Evolutionary conservation across 2,329 filamentous ascomycete genomes (phyloP).

Genomic region (Aureobasidium namibiae): DNA sequence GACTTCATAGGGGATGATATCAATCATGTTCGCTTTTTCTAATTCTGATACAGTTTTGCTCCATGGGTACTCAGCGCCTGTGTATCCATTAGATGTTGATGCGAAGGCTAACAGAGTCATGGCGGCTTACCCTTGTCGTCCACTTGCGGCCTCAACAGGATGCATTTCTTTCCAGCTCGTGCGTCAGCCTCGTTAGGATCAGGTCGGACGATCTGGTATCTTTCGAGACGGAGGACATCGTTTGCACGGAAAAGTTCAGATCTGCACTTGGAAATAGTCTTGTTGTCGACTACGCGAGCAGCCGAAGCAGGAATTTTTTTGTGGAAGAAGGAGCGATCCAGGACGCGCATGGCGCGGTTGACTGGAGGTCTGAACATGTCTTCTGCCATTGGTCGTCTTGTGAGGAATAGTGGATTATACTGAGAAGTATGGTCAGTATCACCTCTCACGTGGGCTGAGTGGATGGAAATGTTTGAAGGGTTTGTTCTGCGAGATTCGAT

Average conservation of each 20-base stretch:
- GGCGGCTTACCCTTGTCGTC: slow-evolving; percentile 19
- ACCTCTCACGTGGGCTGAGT: background rate
- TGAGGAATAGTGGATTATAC: background rate
- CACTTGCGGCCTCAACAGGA: slow-evolving; percentile 38
- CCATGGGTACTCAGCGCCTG: slow-evolving; percentile 59
- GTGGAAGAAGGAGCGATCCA: slow-evolving; percentile 78
- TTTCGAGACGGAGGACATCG: slow-evolving; percentile 58
- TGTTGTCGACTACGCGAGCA: slow-evolving; percentile 66
- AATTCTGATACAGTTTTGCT: slow-evolving; percentile 61
- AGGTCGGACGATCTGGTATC: slow-evolving; percentile 53
- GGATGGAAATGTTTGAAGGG: background rate
- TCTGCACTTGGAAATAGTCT: slow-evolving; percentile 64
- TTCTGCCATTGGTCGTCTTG: slow-evolving; percentile 18
- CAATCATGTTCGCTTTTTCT: slow-evolving; percentile 58
- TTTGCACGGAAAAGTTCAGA: slow-evolving; percentile 55
- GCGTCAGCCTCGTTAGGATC: slow-evolving; percentile 53
- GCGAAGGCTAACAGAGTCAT: slow-evolving; percentile 8
- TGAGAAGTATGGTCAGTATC: background rate
- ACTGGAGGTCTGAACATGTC: slow-evolving; percentile 70
- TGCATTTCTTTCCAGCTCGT: slow-evolving; percentile 34
- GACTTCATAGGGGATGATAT: slow-evolving; percentile 66
- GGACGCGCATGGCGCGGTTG: slow-evolving; percentile 66
- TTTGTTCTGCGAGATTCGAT: background rate
- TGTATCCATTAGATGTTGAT: background rate
- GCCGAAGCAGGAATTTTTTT: slow-evolving; percentile 69